Evolutionary conservation across 78 protist species (phyloP), one percentile per base, ranked within the genome.

Genomic region (Dictyostelium firmibasis): DNA sequence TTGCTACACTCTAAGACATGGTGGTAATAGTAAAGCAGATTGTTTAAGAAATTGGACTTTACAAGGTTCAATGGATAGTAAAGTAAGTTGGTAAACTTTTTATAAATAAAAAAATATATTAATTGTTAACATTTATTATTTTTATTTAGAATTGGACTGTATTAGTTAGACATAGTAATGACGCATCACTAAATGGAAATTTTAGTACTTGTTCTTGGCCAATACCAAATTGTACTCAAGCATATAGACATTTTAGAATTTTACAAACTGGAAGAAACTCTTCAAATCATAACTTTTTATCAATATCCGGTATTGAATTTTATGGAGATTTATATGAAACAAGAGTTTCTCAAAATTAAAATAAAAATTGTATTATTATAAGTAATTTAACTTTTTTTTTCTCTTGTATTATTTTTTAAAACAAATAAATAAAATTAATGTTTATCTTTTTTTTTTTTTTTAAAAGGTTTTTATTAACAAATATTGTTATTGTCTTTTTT

Each of bases 201-300:
- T 96, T 93, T 57, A 81, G 83, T 20, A 75, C 96, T 20, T 62
- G 81, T 36, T 87, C 97, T 31, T 96, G 97, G 96, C 83, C 95
- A 62, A 81, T 96, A n/a, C 77, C 35, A 23, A 86, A 81, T 29
- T 88, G 86, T 67, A 89, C 93, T 16, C 91, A 79, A 77, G 97
- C 95, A 16, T 96, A 81, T 53, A 25, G 97, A 36, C 92, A 93
- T 38, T 83, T 96, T 64, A 93, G 97, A 84, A 83, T 96, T n/a
- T 70, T 96, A 18, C 97, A 96, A 81, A 93, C 94, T 57, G 97
- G 97, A 10, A 77, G 92, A 89, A 96, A 96, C 33, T 92, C 96
- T n/a, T 75, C 96, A 33, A 86, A 96, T 64, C 96, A 85, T 79
- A 96, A 96, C 41, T 96, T 96, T 72, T 67, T 96, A 13, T 85